Evolutionary conservation across 164 flowering plant species (phyloP), one percentile per base, ranked within the genome.

Genomic region (Nelumbo lutea): DNA sequence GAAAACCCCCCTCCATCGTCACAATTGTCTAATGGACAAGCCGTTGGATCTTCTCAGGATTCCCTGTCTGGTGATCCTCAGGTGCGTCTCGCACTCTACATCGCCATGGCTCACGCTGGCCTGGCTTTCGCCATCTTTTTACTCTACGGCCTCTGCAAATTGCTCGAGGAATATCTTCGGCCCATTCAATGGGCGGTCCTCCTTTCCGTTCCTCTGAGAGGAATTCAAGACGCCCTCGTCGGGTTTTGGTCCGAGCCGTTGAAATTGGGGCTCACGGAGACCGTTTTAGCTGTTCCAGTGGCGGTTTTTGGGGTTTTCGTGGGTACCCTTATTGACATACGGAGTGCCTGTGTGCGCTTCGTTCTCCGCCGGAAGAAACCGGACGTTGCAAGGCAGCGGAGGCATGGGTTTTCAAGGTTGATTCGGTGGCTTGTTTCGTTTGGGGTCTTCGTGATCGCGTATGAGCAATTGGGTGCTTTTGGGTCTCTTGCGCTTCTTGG

Each of bases 51-150:
- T 66, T 6, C 67, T 51, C 65, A 55, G 68, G 60, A 64, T 41
- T 9, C 75, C 64, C 62, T 78, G 9, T 72, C 87, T 43, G 82
- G 69, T 9, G 93, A 91, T 57, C 83, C 94, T 10, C 89, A 92
- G 83, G 88, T 88, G 42, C 81, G 90, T 11, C 88, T 92, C 42
- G 98, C 99, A 10, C 72, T 95, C 13, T 95, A 84, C 86, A 90
- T 95, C 68, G 94, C 99, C 78, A 89, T 92, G 98, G 99, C 99
- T 50, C 99, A 95, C 72, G 96, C 94, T 27, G 90, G 94, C 56
- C 77, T 95, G 1, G 86, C 87, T 5, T 82, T 92, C 62, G 44
- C 89, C 38, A 81, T 88, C 8, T 77, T 88, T 65, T 65, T 84
- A 44, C 76, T 92, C 14, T 95, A 78, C 66, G 88, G 81, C 39